Evolutionary conservation across 2,329 filamentous ascomycete genomes (phyloP).

Genomic region (Xylariales sp.): DNA sequence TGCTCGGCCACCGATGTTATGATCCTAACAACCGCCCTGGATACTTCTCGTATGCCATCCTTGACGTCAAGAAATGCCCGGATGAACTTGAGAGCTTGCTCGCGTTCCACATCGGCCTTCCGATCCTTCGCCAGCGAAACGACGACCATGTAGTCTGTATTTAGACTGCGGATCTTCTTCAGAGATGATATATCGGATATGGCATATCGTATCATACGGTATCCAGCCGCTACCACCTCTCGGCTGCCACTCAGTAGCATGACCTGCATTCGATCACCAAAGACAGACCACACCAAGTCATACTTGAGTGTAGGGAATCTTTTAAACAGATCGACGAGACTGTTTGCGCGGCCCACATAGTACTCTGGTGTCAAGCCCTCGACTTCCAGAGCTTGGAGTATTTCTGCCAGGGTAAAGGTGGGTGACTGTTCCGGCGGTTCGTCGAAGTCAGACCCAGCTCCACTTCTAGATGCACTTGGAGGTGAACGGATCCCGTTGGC

Average conservation of each 20-base stretch:
- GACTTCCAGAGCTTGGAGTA: slow-evolving; percentile 82
- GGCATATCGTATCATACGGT: slow-evolving; percentile 87
- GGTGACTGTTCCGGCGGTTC: slow-evolving; percentile 66
- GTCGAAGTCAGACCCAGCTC: slow-evolving; percentile 58
- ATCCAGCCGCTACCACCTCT: slow-evolving; percentile 92
- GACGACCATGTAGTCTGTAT: slow-evolving; percentile 90
- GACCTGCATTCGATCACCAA: slow-evolving; percentile 87
- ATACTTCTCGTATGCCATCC: slow-evolving; percentile 82
- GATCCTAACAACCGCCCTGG: slow-evolving; percentile 79
- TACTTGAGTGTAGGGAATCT: slow-evolving; percentile 91
- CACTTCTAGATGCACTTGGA: slow-evolving; percentile 49
- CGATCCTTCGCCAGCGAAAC: slow-evolving; percentile 90
- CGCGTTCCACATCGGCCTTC: slow-evolving; percentile 93
- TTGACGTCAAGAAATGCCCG: slow-evolving; percentile 94
- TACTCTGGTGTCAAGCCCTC: slow-evolving; percentile 89
- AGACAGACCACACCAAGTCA: slow-evolving; percentile 92
- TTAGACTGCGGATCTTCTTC: slow-evolving; percentile 78
- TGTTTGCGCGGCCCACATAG: slow-evolving; percentile 90
- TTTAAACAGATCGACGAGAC: slow-evolving; percentile 93
- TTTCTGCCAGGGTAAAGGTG: slow-evolving; percentile 84
- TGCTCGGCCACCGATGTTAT: slow-evolving; percentile 89
- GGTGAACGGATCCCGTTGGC: slow-evolving; percentile 51
- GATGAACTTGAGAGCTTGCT: slow-evolving; percentile 95
- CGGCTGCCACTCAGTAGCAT: slow-evolving; percentile 95
- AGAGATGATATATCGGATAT: slow-evolving; percentile 89